Conservation (phyloP, 75 land plant species). For the Selaginella moellendorffii region DNA sequence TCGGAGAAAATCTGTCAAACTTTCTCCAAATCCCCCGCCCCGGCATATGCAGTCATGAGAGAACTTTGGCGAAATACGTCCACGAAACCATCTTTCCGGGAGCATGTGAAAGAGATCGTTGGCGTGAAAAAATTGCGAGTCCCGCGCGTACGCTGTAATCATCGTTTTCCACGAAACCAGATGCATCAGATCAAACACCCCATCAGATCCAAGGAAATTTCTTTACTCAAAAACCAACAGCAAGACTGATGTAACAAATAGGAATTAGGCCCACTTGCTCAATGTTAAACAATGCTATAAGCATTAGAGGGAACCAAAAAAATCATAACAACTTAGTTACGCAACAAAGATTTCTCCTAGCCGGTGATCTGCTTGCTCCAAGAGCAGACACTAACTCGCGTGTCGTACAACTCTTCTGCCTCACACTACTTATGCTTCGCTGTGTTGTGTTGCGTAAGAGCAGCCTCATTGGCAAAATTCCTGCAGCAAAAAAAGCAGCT, state of each 20-base stretch:
- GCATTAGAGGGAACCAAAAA: neutral
- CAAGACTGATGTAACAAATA: neutral
- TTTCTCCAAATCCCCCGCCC: no score
- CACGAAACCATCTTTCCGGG: no score
- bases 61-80: no score
- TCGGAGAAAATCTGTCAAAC: no score
- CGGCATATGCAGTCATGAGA: no score
- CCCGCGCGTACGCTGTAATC: no score
- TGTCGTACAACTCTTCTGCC: neutral
- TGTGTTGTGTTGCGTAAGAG: neutral
- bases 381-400: constrained; percentile 1
- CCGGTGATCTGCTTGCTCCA: neutral
- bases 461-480: neutral
- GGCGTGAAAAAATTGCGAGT: no score
- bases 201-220: neutral
- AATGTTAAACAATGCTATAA: neutral
- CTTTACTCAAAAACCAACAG: no score
- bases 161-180: no score
- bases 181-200: no score
- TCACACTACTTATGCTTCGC: neutral
- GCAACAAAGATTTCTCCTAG: neutral
- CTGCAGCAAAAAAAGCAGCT: neutral
- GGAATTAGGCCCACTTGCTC: neutral
- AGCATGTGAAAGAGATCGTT: no score
- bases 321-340: neutral